phyloP scores from a whole-genome alignment of 495 filamentous ascomycete species.

The Trichoderma virens region DNA sequence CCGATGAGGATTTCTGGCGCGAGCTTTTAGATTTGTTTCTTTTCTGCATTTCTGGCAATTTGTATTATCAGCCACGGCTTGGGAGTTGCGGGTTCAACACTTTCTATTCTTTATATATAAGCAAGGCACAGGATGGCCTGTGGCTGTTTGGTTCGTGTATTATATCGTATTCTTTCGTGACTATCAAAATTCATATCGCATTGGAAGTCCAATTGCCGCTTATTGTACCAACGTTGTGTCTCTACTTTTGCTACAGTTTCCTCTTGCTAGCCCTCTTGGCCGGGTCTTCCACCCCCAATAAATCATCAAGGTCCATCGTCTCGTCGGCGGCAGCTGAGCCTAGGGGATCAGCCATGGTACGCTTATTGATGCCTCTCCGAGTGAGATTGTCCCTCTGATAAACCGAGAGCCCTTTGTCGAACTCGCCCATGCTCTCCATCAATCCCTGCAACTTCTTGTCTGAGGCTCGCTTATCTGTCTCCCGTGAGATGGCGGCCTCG shows the following conservation, averaged over 20 bases:
- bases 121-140: not conserved
- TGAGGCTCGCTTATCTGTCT: slow-evolving; percentile 42
- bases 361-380: not conserved
- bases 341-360: not conserved
- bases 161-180: not conserved
- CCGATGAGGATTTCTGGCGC: not conserved
- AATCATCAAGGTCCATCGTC: slow-evolving; percentile 21
- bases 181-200: not conserved
- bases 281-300: slow-evolving; percentile 22
- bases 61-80: not conserved
- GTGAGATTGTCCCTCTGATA: not conserved
- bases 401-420: slow-evolving; percentile 14
- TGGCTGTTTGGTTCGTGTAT: not conserved
- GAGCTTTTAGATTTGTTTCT: not conserved
- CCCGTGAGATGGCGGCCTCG: slow-evolving; percentile 45
- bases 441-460: slow-evolving; percentile 39
- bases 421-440: slow-evolving; percentile 35
- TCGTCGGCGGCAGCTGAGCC: slow-evolving; percentile 11
- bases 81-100: not conserved
- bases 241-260: slow-evolving; percentile 21
- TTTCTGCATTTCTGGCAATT: not conserved
- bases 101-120: not conserved
- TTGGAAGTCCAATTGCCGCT: not conserved
- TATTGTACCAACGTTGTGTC: not conserved
- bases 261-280: slow-evolving; percentile 33